Base-by-base conservation (phyloP, 257 asterid species). In the Fraxinus americana region DNA sequence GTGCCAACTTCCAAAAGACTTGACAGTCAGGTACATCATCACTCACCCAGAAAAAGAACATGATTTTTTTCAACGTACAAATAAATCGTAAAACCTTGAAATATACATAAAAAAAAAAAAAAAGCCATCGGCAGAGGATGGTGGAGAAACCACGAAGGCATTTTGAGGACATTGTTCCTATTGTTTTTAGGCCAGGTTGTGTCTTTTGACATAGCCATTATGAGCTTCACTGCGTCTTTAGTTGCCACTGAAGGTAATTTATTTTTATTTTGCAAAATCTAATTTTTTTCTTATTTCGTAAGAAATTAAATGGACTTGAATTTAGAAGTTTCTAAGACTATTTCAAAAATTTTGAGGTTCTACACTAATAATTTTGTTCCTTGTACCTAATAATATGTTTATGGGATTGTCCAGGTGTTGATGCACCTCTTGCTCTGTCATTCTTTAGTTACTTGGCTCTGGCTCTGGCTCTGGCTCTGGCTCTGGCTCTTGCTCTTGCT, bases 351-450 rank as follows among this genome's bases (percentile, higher is more conserved):
- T 41, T 41, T 43, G 17, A 12, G 17, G 0, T 43, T 43, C 52
- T 2, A 43, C 17, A 0, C 14, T 43, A 17, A 1, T 54, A 4
- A n/a, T 52, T 52, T 3, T 19, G 23, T 5, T 54, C 65, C 27
- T 54, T 54, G 27, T 54, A n/a, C 65, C 27, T 54, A 54, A 54
- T 17, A 17, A 48, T 73, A 7, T 3, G 14, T 25, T 72, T 30
- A 21, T 7, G 61, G 75, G 39, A 11, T 38, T 50, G 41, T 79
- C 69, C 35, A 90, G 94, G 94, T 57, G 93, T 87, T 72, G 90
- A 93, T 66, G 85, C 93, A 8, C 97, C 98, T 2, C 90, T 93
- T 75, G 79, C 96, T 9, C 66, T 90, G 34, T 87, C 96, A 35
- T 89, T 93, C 83, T 86, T 82, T 39, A 74, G 93, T 11, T 93